phyloP scores from a whole-genome alignment of 371 early-diverging fungal species.

The Smittium culicis region DNA sequence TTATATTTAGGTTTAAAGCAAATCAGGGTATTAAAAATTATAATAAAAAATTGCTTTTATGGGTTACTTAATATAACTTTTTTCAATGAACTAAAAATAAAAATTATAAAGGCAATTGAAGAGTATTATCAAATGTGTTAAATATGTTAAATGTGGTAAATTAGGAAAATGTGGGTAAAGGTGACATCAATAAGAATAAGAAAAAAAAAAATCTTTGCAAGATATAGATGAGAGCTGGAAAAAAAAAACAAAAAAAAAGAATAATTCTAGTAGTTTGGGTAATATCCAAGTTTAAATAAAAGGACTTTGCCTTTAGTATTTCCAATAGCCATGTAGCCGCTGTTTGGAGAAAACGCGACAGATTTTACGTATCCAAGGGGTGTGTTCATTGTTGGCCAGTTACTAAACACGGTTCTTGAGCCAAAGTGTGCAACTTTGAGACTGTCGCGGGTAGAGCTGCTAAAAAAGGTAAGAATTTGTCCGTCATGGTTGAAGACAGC shows the following conservation, averaged over 20 bases:
- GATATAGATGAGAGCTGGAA: too few relatives aligned
- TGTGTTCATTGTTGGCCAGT: conserved; percentile 79
- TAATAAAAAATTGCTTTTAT: too few relatives aligned
- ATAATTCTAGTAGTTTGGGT: conserved; percentile 27
- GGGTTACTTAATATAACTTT: too few relatives aligned
- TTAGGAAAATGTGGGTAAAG: not conserved
- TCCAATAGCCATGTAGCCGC: conserved; percentile 77
- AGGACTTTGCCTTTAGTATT: conserved; percentile 74
- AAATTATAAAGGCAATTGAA: too few relatives aligned
- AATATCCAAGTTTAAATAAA: conserved; percentile 64
- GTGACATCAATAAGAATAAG: not conserved
- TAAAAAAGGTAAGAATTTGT: conserved; percentile 62
- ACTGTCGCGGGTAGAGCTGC: conserved; percentile 52
- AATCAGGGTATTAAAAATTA: too few relatives aligned
- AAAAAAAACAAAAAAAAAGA: conserved; percentile 6
- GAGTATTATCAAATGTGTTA: not conserved
- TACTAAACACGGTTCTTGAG: conserved; percentile 59
- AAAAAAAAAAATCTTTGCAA: too few relatives aligned
- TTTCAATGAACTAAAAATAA: too few relatives aligned
- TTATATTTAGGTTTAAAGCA: too few relatives aligned
- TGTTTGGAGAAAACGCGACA: conserved; percentile 70
- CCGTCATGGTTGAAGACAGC: conserved; percentile 70
- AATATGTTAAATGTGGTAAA: not conserved
- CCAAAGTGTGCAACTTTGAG: conserved; percentile 67
- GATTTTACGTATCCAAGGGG: conserved; percentile 61